Evolutionary conservation across 495 filamentous ascomycete species (phyloP).

Genomic region (Penicillium pancosmium): DNA sequence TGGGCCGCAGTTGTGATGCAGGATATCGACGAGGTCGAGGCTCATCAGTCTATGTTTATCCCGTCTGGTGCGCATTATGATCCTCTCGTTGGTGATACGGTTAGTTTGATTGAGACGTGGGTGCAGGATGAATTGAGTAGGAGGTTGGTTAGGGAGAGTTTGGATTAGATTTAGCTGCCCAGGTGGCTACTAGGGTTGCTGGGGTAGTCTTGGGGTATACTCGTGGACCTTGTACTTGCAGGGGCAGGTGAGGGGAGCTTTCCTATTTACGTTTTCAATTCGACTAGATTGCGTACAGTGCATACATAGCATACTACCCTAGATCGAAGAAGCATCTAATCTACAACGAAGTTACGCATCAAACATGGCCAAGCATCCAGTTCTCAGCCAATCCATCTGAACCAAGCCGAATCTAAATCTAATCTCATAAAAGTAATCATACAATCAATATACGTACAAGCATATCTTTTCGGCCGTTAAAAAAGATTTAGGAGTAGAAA

Average conservation of each 20-base stretch:
- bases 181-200: too few species aligned
- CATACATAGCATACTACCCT: too few species aligned
- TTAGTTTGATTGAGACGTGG: slow-evolving; percentile 70
- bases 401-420: not conserved
- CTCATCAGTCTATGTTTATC: slow-evolving; percentile 84
- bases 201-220: too few species aligned
- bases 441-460: not conserved
- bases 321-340: too few species aligned
- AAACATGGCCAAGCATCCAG: too few species aligned
- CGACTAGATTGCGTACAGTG: too few species aligned
- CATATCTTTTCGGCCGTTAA: not conserved
- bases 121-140: slow-evolving; percentile 54
- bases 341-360: too few species aligned
- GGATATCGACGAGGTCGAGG: slow-evolving; percentile 80
- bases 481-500: too few species aligned
- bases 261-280: too few species aligned
- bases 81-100: slow-evolving; percentile 73
- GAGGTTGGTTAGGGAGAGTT: slow-evolving; percentile 22
- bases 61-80: slow-evolving; percentile 67
- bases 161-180: slow-evolving; percentile 12
- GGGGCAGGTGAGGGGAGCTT: too few species aligned
- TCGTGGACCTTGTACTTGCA: too few species aligned
- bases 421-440: slow-evolving; percentile 1
- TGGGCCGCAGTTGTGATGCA: slow-evolving; percentile 82
- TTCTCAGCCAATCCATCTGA: too few species aligned